These are phyloP conservation scores for Aspergillus asperescens DNA, from an alignment of 495 filamentous ascomycete species.

Conservation along the genomic window DNA sequence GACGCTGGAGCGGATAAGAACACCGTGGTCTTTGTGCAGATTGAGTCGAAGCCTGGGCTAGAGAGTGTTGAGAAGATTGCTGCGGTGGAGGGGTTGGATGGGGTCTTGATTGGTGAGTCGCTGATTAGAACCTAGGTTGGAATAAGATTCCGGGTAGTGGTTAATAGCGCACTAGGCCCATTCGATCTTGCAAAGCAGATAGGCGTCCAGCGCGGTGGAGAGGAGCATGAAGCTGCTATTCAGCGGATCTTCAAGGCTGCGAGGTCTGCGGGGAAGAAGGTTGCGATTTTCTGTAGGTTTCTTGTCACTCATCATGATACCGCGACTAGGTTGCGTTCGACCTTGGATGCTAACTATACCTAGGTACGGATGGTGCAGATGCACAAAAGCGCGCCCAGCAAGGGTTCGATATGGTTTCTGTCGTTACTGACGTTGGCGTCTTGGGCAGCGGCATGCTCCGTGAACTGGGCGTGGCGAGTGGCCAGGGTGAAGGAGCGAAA, in stretches of 20 bases:
- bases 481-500: constrained; percentile 10
- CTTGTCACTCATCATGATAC: background rate
- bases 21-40: constrained; percentile 41
- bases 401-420: constrained; percentile 75
- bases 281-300: constrained; percentile 65
- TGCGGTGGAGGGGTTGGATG: constrained; percentile 40
- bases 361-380: constrained; percentile 55
- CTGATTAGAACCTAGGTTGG: no score
- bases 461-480: constrained; percentile 31
- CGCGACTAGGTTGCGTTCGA: background rate
- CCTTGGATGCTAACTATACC: background rate
- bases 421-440: constrained; percentile 55
- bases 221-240: constrained; percentile 57
- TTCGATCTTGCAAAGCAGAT: constrained; percentile 45
- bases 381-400: constrained; percentile 56
- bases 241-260: constrained; percentile 57
- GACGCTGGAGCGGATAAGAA: constrained; percentile 32
- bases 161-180: constrained; percentile 41
- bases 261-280: constrained; percentile 61
- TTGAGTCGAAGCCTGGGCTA: constrained; percentile 43
- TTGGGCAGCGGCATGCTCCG: constrained; percentile 36
- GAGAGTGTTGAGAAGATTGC: constrained; percentile 49
- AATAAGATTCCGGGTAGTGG: background rate
- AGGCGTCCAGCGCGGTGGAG: constrained; percentile 33
- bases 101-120: constrained; percentile 36